A percentile compares a stretch with the other conserved stretches of the same genome.
These are phyloP conservation scores for Tolypocladium cylindrosporum DNA, from an alignment of 2,329 filamentous ascomycete species.

Conservation along the genomic window DNA sequence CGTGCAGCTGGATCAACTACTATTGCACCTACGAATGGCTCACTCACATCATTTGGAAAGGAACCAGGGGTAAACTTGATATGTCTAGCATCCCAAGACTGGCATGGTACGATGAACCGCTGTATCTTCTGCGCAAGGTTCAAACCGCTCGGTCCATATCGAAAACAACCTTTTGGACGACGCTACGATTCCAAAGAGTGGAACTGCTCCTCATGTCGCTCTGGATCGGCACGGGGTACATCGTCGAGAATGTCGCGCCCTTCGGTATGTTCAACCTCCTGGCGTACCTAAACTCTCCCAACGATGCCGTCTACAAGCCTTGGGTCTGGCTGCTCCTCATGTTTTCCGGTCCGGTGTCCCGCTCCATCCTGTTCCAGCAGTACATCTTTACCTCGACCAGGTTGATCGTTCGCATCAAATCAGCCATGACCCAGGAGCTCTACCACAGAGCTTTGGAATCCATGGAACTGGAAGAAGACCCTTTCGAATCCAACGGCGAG, in stretches of 20 bases:
- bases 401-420: slow-evolving; percentile 45
- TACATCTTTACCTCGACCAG: slow-evolving; percentile 48
- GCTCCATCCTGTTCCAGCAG: slow-evolving; percentile 42
- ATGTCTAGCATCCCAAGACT: slow-evolving; percentile 37
- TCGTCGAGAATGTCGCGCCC: slow-evolving; percentile 39
- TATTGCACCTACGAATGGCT: slow-evolving; percentile 43
- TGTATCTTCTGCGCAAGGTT: slow-evolving; percentile 33
- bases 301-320: slow-evolving; percentile 33
- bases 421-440: slow-evolving; percentile 47
- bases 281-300: slow-evolving; percentile 37
- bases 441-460: slow-evolving; percentile 45
- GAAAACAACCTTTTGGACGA: slow-evolving; percentile 34
- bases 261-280: slow-evolving; percentile 44
- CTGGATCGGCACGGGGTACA: slow-evolving; percentile 26
- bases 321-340: slow-evolving; percentile 44
- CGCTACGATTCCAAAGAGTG: slow-evolving; percentile 29
- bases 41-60: slow-evolving; percentile 37
- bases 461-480: slow-evolving; percentile 47
- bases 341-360: slow-evolving; percentile 36
- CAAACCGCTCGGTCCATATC: slow-evolving; percentile 31
- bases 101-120: slow-evolving; percentile 46
- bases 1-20: slow-evolving; percentile 42
- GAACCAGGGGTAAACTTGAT: slow-evolving; percentile 31
- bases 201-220: slow-evolving; percentile 35
- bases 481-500: slow-evolving; percentile 24